Evolutionary conservation across 2,329 filamentous ascomycete genomes (phyloP).

Genomic region (Pseudophaeomoniella oleicola): DNA sequence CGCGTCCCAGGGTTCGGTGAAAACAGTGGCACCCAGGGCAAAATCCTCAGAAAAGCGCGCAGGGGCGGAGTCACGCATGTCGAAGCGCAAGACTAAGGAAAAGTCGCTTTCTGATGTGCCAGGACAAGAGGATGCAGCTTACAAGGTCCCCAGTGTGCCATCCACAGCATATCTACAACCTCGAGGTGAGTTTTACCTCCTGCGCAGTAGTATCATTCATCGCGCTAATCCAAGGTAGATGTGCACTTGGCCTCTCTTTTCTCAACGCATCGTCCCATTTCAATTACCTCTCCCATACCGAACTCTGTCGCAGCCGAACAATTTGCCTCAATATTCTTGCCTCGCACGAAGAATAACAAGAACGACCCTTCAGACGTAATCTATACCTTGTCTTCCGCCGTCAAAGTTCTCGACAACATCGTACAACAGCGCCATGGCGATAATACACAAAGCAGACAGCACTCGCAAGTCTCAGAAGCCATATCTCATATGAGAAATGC

Average conservation of each 20-base stretch:
- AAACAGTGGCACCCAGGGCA: conserved; percentile 5
- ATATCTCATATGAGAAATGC: not conserved
- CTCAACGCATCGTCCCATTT: conserved; percentile 87
- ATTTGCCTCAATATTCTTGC: conserved; percentile 74
- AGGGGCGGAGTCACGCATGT: conserved; percentile 11
- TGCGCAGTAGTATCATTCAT: not conserved
- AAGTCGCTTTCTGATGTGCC: not conserved
- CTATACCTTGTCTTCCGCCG: conserved; percentile 43
- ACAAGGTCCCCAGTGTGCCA: conserved; percentile 31
- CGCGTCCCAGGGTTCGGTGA: conserved; percentile 12
- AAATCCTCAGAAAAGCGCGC: conserved; percentile 7
- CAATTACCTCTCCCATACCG: conserved; percentile 68
- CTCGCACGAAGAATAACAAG: conserved; percentile 23
- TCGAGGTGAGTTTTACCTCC: conserved; percentile 27
- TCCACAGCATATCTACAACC: conserved; percentile 33
- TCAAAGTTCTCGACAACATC: conserved; percentile 27
- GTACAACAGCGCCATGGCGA: conserved; percentile 17
- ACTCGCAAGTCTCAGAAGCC: not conserved
- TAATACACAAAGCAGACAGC: conserved; percentile 37
- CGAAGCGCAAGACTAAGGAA: conserved; percentile 8
- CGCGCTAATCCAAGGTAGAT: conserved; percentile 37
- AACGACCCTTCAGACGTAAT: conserved; percentile 44
- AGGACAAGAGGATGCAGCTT: not conserved
- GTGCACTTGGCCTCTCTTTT: conserved; percentile 86
- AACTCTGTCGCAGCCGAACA: conserved; percentile 54